Percentiles rank a stretch among this genome's conserved stretches.
These are phyloP conservation scores for Linnemannia exigua DNA, from an alignment of 192 early-diverging fungal genomes.

Conservation along the genomic window DNA sequence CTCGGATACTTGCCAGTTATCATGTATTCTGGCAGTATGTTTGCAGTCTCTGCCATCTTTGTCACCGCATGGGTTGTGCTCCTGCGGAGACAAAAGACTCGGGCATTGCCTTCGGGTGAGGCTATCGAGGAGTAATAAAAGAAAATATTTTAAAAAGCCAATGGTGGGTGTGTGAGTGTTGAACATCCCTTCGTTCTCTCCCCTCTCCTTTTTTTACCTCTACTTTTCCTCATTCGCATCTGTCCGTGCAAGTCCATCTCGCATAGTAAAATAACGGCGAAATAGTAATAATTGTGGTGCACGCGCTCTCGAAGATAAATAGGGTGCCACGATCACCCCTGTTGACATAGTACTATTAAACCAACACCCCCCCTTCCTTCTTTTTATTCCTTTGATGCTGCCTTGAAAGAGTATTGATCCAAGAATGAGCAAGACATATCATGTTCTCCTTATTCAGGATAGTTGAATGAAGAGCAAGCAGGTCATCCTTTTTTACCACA, in stretches of 20 bases:
- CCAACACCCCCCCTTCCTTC: neutral
- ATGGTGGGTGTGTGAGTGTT: too few species aligned
- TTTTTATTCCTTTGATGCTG: neutral
- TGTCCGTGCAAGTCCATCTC: neutral
- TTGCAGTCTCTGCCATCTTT: slow-evolving; percentile 17
- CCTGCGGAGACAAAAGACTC: neutral
- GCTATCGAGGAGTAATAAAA: neutral
- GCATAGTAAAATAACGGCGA: neutral
- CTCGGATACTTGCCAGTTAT: slow-evolving; percentile 27
- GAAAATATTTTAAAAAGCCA: neutral
- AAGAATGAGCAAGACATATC: neutral
- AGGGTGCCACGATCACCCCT: neutral
- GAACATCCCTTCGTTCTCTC: neutral
- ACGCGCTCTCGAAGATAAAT: neutral
- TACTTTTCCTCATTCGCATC: neutral
- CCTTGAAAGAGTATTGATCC: neutral
- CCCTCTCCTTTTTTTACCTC: neutral
- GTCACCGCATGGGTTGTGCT: slow-evolving; percentile 23
- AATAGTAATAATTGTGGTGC: neutral
- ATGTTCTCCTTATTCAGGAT: neutral
- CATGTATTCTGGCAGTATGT: slow-evolving; percentile 30
- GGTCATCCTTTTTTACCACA: too few species aligned
- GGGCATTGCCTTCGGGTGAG: neutral
- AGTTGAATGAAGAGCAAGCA: too few species aligned
- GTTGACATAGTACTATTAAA: neutral